Percentiles rank a stretch among this genome's conserved stretches.
Conservation (phyloP, 768 basidiomycete species). For the Macrocybe gigantea region DNA sequence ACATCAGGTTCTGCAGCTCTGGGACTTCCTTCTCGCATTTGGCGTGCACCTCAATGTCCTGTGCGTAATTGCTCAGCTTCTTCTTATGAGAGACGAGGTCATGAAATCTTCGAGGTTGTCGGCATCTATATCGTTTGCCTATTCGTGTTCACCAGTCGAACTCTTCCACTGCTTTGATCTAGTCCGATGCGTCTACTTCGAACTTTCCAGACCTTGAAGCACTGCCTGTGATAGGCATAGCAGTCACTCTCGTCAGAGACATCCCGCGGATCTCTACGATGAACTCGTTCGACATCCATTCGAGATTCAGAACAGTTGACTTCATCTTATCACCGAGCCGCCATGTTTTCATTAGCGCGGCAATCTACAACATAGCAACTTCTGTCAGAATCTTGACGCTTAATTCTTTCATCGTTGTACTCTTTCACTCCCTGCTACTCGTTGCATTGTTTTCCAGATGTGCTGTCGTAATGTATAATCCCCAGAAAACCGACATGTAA, state of each 20-base stretch:
- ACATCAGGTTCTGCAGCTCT: slow-evolving; percentile 88
- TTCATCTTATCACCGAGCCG: not conserved
- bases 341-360: too few relatives aligned
- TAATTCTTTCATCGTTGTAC: too few relatives aligned
- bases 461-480: too few relatives aligned
- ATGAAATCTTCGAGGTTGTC: slow-evolving; percentile 81
- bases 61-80: slow-evolving; percentile 92
- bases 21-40: slow-evolving; percentile 97
- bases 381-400: too few relatives aligned
- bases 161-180: slow-evolving; percentile 1
- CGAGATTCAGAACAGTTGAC: slow-evolving; percentile 27
- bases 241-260: slow-evolving; percentile 90
- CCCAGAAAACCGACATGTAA: too few relatives aligned
- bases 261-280: slow-evolving; percentile 84
- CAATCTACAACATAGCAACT: too few relatives aligned
- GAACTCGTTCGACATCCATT: slow-evolving; percentile 88
- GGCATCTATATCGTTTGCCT: not conserved
- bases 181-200: slow-evolving; percentile 95
- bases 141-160: not conserved
- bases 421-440: too few relatives aligned
- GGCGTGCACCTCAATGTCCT: slow-evolving; percentile 95
- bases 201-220: slow-evolving; percentile 89
- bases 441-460: too few relatives aligned
- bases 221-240: slow-evolving; percentile 82
- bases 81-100: slow-evolving; percentile 86